Conservation (phyloP, 306 rosid species). For the Citrullus mucosospermus region DNA sequence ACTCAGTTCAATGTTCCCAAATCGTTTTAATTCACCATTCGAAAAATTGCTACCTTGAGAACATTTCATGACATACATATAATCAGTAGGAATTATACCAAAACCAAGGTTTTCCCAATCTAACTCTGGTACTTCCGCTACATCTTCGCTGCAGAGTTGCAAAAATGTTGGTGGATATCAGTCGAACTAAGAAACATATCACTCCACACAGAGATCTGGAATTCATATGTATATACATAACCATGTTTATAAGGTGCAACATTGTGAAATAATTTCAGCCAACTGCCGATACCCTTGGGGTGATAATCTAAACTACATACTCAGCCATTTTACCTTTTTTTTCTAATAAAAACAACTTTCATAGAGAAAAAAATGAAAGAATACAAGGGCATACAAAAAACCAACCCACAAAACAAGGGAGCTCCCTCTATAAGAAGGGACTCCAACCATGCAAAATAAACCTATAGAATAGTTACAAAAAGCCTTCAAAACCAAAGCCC, state of each 20-base stretch:
- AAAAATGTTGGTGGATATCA: background rate
- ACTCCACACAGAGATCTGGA: background rate
- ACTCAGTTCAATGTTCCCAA: constrained; percentile 81
- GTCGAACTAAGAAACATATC: background rate
- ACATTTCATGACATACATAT: constrained; percentile 77
- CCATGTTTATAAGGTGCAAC: background rate
- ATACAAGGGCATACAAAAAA: too few species aligned
- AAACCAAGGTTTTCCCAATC: constrained; percentile 96
- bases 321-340: background rate
- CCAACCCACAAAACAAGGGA: too few species aligned
- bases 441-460: too few species aligned
- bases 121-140: constrained; percentile 42
- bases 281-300: background rate
- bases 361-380: too few species aligned
- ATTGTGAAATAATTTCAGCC: background rate
- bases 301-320: background rate
- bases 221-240: background rate
- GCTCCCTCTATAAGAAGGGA: too few species aligned
- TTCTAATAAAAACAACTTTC: too few species aligned
- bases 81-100: constrained; percentile 65
- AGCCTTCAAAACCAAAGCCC: too few species aligned
- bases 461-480: too few species aligned
- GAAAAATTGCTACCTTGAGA: constrained; percentile 45
- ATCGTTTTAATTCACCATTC: constrained; percentile 64
- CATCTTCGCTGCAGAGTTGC: constrained; percentile 17